A percentile compares a stretch with the other conserved stretches of the same genome.
These are phyloP conservation scores for Setomelanomma holmii DNA, from an alignment of 2,329 filamentous ascomycete species.

Conservation along the genomic window DNA sequence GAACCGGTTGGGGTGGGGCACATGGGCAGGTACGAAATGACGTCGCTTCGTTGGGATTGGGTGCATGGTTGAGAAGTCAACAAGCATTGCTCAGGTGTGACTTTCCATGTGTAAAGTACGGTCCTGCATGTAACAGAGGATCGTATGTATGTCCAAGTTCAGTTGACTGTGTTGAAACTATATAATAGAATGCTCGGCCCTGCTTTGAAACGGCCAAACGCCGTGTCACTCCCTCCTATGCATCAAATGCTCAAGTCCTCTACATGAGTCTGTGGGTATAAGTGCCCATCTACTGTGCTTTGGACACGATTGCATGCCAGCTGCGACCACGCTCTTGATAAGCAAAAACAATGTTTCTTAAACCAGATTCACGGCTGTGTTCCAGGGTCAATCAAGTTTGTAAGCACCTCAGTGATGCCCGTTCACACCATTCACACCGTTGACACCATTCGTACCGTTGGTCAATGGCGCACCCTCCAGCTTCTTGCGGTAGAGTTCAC, in stretches of 20 bases:
- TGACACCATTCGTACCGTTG: conserved; percentile 26
- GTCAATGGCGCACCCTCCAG: conserved; percentile 18
- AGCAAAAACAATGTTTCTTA: too few relatives aligned
- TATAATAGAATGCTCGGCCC: too few relatives aligned
- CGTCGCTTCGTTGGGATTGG: not conserved
- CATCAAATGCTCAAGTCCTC: conserved; percentile 2
- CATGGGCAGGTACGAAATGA: conserved; percentile 8
- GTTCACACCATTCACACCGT: conserved; percentile 20
- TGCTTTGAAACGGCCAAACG: not conserved
- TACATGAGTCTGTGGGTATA: conserved; percentile 3
- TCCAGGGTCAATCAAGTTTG: not conserved
- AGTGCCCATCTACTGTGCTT: not conserved
- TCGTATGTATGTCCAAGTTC: too few relatives aligned
- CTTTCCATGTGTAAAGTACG: not conserved
- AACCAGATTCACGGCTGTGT: not conserved
- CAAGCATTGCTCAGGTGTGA: too few relatives aligned
- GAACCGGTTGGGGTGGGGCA: conserved; percentile 19
- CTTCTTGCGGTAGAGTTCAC: conserved; percentile 80
- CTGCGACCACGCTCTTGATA: conserved; percentile 1
- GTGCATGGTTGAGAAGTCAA: not conserved
- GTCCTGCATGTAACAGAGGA: not conserved
- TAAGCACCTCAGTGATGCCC: conserved; percentile 16
- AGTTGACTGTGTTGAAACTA: too few relatives aligned
- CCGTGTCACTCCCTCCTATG: not conserved
- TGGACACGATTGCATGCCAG: not conserved